These are phyloP conservation scores for Bolboschoenoplectus hybrid DNA, from an alignment of 202 grass and related monocot species.

Conservation along the genomic window DNA sequence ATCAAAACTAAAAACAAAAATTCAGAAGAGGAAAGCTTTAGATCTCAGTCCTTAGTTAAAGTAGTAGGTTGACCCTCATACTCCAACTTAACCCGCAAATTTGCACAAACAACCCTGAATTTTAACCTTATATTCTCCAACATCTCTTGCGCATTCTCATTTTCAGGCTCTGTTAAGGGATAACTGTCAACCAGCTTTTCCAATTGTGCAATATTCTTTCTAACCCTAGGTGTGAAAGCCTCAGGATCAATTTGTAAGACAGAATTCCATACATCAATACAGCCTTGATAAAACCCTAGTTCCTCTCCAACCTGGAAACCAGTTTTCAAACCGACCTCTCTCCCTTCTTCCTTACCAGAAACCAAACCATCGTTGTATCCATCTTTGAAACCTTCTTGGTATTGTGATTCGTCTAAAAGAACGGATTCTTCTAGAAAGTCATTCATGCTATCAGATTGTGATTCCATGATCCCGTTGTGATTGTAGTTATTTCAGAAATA, in stretches of 20 bases:
- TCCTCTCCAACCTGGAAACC: conserved; percentile 81
- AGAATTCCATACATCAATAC: conserved; percentile 71
- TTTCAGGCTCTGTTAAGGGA: conserved; percentile 69
- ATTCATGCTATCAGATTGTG: conserved; percentile 25
- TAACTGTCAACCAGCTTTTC: conserved; percentile 51
- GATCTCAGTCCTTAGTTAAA: conserved; percentile 50
- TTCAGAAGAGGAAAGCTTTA: conserved; percentile 14
- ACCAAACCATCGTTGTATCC: conserved; percentile 70
- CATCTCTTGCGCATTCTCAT: conserved; percentile 61
- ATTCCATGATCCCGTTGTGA: conserved; percentile 52
- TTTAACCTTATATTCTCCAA: conserved; percentile 75
- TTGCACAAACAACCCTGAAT: conserved; percentile 70
- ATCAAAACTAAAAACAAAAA: neutral
- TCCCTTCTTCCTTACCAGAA: conserved; percentile 72
- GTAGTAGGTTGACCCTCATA: conserved; percentile 63
- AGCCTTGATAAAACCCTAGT: conserved; percentile 80
- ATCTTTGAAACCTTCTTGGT: conserved; percentile 65
- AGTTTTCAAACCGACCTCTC: conserved; percentile 70
- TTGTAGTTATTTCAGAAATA: neutral
- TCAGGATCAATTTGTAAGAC: conserved; percentile 46
- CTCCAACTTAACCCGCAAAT: conserved; percentile 62
- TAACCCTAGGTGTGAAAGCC: conserved; percentile 59
- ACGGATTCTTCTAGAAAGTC: conserved; percentile 71
- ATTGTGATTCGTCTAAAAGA: conserved; percentile 72
- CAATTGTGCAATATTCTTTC: conserved; percentile 72